Evolutionary conservation across 441 rosid species (phyloP).

Genomic region (Gossypium schwendimanii): DNA sequence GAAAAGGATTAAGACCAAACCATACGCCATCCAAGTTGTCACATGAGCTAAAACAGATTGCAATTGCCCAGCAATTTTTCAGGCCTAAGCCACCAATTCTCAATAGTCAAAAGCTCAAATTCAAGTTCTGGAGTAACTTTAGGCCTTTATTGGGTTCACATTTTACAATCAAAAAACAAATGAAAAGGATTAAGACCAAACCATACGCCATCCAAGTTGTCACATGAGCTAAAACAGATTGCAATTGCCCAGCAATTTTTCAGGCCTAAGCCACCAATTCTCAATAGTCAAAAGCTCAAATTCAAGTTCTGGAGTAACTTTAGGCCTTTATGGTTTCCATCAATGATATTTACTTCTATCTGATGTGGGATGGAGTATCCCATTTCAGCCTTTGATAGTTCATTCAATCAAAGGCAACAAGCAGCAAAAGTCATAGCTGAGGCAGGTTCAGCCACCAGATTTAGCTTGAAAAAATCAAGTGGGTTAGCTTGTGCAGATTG

Average conservation of each 20-base stretch:
- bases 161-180: too few species aligned
- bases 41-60: too few species aligned
- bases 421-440: not conserved
- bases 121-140: too few species aligned
- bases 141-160: too few species aligned
- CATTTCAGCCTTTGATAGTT: not conserved
- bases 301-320: not conserved
- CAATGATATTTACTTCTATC: not conserved
- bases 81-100: too few species aligned
- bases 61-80: too few species aligned
- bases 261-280: not conserved
- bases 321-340: not conserved
- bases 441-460: not conserved
- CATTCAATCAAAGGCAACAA: constrained; percentile 1
- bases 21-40: too few species aligned
- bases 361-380: not conserved
- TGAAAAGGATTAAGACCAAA: not conserved
- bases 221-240: not conserved
- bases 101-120: too few species aligned
- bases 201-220: not conserved
- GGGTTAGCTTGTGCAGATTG: not conserved
- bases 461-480: not conserved
- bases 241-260: not conserved
- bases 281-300: not conserved
- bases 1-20: too few species aligned